A percentile compares a stretch with the other conserved stretches of the same genome.
Evolutionary conservation across 345 rosid genomes (phyloP).

Genomic region (Erucastrum elatum): DNA sequence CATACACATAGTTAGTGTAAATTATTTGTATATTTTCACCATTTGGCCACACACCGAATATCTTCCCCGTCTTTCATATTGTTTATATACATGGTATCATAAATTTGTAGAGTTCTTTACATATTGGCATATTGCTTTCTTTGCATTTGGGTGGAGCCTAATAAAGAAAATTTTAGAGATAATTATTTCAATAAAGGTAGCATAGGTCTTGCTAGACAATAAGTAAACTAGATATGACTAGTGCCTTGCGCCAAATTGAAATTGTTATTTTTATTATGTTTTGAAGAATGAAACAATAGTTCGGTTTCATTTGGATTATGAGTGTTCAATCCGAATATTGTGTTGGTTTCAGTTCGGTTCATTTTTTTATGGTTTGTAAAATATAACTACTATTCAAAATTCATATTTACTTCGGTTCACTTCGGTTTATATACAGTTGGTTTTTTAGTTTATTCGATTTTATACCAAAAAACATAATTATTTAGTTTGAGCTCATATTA

Average conservation of each 20-base stretch:
- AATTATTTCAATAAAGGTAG: constrained; percentile 14
- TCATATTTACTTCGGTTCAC: too few relatives aligned
- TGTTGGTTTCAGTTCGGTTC: too few relatives aligned
- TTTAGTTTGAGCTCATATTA: too few relatives aligned
- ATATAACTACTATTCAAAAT: too few relatives aligned
- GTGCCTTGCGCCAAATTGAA: too few relatives aligned
- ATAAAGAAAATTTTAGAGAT: constrained; percentile 21
- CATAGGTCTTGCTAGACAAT: constrained; percentile 22
- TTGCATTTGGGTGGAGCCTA: constrained; percentile 23
- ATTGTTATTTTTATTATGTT: too few relatives aligned
- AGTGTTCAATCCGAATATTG: too few relatives aligned
- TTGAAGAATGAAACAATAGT: too few relatives aligned
- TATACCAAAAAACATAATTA: too few relatives aligned
- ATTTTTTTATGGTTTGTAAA: neutral
- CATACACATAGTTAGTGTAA: neutral
- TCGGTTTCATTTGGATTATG: too few relatives aligned
- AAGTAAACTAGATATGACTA: neutral
- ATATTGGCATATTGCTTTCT: neutral
- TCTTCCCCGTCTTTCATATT: neutral
- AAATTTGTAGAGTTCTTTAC: neutral
- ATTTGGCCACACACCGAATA: constrained; percentile 6
- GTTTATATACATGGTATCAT: neutral
- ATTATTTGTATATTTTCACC: constrained; percentile 10
- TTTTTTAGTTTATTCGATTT: too few relatives aligned
- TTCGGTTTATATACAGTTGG: too few relatives aligned